Evolutionary conservation across 192 early-diverging fungal species (phyloP).

Genomic region (Rhizophagus sp.): DNA sequence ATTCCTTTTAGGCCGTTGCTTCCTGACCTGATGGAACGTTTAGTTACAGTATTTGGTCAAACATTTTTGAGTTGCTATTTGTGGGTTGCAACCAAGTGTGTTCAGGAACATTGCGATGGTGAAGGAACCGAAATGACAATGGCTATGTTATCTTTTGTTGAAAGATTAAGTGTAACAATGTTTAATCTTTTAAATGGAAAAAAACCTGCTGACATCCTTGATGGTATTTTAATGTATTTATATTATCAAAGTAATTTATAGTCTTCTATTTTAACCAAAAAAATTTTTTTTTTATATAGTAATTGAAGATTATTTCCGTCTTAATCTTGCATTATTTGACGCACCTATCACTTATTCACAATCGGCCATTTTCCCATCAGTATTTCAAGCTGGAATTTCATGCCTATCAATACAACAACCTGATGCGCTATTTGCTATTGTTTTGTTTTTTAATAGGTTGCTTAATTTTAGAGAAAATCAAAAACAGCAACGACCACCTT

Average conservation of each 20-base stretch:
- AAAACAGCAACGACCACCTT: conserved; percentile 15
- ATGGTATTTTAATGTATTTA: conserved; percentile 53
- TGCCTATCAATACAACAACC: conserved; percentile 58
- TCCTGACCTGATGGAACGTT: conserved; percentile 55
- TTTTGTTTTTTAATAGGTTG: conserved; percentile 49
- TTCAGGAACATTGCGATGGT: conserved; percentile 63
- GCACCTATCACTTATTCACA: conserved; percentile 57
- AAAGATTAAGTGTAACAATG: conserved; percentile 63
- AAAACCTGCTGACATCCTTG: conserved; percentile 59
- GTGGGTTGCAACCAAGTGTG: conserved; percentile 74
- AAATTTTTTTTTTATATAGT: conserved; percentile 48
- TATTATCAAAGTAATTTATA: too few relatives aligned
- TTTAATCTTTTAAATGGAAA: conserved; percentile 53
- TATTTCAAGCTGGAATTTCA: conserved; percentile 65
- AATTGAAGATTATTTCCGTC: conserved; percentile 75
- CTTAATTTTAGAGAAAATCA: conserved; percentile 39
- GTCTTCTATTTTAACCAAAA: background rate
- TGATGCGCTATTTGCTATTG: conserved; percentile 49
- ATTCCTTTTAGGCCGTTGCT: conserved; percentile 57
- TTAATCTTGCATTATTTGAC: conserved; percentile 53
- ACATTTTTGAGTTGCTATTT: conserved; percentile 71
- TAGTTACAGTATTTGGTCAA: conserved; percentile 68
- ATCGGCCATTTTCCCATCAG: conserved; percentile 51
- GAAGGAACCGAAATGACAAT: conserved; percentile 53
- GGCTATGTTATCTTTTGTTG: conserved; percentile 50